Evolutionary conservation across 2,329 filamentous ascomycete species (phyloP).

Genomic region (Epichloe bromicola): DNA sequence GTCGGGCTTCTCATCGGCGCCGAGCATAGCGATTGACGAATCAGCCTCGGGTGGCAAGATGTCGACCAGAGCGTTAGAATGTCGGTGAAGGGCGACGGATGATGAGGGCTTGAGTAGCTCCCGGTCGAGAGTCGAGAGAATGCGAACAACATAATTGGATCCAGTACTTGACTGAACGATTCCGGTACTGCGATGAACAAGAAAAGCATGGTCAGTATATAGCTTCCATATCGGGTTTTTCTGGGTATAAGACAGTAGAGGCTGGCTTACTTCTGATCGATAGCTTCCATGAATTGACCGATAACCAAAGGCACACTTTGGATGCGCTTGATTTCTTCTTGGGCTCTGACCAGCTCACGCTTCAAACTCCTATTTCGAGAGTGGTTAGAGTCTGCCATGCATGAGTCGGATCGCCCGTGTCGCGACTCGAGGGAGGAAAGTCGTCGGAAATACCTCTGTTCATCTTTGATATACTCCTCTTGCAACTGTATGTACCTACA

Average conservation of each 20-base stretch:
- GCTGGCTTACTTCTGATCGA: constrained; percentile 79
- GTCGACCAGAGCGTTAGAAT: constrained; percentile 96
- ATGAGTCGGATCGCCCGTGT: no score
- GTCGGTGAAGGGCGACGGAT: constrained; percentile 91
- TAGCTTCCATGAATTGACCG: constrained; percentile 99
- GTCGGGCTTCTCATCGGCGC: constrained; percentile 92
- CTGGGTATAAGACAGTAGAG: neutral
- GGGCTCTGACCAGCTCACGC: constrained; percentile 88
- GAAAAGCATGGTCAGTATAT: neutral
- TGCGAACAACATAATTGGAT: constrained; percentile 97
- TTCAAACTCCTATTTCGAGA: constrained; percentile 62
- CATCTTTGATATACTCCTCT: constrained; percentile 99
- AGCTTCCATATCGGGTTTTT: neutral
- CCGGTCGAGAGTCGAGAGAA: constrained; percentile 94
- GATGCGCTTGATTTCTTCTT: constrained; percentile 99
- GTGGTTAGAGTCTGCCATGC: neutral
- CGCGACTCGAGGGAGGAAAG: neutral
- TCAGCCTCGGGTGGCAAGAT: constrained; percentile 98
- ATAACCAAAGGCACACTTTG: constrained; percentile 97
- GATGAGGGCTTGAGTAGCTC: constrained; percentile 97
- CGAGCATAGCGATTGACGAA: constrained; percentile 97
- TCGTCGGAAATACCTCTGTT: constrained; percentile 56
- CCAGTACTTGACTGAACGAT: constrained; percentile 98
- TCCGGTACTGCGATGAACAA: constrained; percentile 55
- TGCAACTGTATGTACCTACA: constrained; percentile 84